Evolutionary conservation across 1,284 basidiomycete genomes (phyloP).

Genomic region (Mycena citricolor): DNA sequence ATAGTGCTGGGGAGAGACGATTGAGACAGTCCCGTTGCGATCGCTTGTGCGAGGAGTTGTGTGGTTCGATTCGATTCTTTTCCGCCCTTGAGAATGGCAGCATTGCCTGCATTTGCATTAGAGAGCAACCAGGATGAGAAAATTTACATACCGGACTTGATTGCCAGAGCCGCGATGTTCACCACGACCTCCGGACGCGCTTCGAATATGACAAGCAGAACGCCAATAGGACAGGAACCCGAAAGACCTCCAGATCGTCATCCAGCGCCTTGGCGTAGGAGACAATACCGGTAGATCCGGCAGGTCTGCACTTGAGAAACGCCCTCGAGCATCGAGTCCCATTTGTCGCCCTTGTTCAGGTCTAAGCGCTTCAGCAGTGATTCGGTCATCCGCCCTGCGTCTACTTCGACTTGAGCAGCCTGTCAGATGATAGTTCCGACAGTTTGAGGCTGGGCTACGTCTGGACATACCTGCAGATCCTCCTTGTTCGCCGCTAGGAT

Average conservation of each 20-base stretch:
- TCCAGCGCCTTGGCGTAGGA: constrained; percentile 89
- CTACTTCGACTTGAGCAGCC: constrained; percentile 79
- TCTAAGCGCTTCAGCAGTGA: constrained; percentile 87
- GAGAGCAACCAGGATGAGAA: not conserved
- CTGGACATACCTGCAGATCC: constrained; percentile 67
- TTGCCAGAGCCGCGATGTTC: constrained; percentile 94
- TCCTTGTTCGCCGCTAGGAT: constrained; percentile 79
- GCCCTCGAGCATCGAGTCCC: constrained; percentile 91
- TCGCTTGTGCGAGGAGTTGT: constrained; percentile 72
- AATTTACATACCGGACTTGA: constrained; percentile 83
- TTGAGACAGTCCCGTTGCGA: constrained; percentile 73
- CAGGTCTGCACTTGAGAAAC: constrained; percentile 85
- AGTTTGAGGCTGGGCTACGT: constrained; percentile 6
- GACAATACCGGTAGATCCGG: constrained; percentile 87
- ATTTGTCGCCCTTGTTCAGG: constrained; percentile 84
- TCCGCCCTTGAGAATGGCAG: constrained; percentile 95
- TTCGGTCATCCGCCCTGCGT: constrained; percentile 78
- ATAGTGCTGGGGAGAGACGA: constrained; percentile 79
- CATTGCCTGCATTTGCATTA: constrained; percentile 65
- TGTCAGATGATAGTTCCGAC: constrained; percentile 29
- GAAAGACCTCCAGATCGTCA: constrained; percentile 85
- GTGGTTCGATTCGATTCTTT: constrained; percentile 88
- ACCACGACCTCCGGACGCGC: constrained; percentile 97
- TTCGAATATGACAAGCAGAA: constrained; percentile 96
- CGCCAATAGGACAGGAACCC: constrained; percentile 98